Base-by-base conservation (phyloP, 2,329 filamentous ascomycete genomes). In the Xylaria sp. region DNA sequence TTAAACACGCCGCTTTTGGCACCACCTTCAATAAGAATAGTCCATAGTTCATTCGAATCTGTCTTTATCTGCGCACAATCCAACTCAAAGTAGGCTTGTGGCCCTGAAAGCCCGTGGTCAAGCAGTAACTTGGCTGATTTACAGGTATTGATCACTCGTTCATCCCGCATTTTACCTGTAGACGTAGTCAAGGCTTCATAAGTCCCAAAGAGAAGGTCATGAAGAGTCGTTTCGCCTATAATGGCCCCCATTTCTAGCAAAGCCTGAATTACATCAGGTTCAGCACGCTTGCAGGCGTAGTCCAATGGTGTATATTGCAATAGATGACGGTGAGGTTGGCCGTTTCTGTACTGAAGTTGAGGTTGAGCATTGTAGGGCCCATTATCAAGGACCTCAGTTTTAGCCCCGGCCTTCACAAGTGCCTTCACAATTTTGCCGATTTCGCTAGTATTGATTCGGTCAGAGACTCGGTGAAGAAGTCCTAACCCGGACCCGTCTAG, bases 31-130 rank as follows among this genome's bases (percentile, higher is more conserved):
- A 61, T n/a, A 21, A 68, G 61, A 29, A 65, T 16, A 29, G 21
- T 2, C 61, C 61, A 68, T 13, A 66, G 18, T 3, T 61, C 40
- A 1, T 21, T 47, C 5, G 29, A 55, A 55, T 66, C 63, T 9
- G n/a, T 8, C 2, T 23, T 10, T 0, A 61, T 3, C 4, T 23
- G 4, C 0, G 48, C 48, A 23, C 57, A 55, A 5, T 23, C 6
- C 25, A 47, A 29, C 8, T 10, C 4, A 10, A 66, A 32, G 4
- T 35, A 4, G 13, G 48, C 57, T 32, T 60, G 63, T 25, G 32
- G 57, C 3, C 48, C 50, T 2, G 10, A 21, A 29, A 61, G 27
- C 5, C 57, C 63, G 40, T 66, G 50, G 13, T 60, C 5, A 5
- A 61, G n/a, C 13, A 65, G 18, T 18, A 54, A 4, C 16, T 54